phyloP scores from a whole-genome alignment of 495 filamentous ascomycete genomes.

The Aspergillus hancockii region DNA sequence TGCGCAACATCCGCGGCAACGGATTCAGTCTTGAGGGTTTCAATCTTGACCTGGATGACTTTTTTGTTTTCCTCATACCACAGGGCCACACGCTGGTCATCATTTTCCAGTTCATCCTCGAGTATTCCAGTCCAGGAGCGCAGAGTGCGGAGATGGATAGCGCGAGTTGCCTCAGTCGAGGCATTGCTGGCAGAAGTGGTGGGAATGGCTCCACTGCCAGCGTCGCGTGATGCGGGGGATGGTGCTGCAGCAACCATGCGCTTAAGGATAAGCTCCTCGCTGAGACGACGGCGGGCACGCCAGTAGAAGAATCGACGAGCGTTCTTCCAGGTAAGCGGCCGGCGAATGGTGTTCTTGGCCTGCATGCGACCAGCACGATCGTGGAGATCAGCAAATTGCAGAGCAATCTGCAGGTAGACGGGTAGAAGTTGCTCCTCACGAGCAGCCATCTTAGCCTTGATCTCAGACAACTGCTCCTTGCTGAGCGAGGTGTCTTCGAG shows the following conservation, averaged over 20 bases:
- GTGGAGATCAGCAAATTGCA: slow-evolving; percentile 96
- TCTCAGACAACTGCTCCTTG: slow-evolving; percentile 68
- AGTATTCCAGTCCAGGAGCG: slow-evolving; percentile 75
- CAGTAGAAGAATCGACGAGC: slow-evolving; percentile 99
- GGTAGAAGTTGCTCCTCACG: slow-evolving; percentile 89
- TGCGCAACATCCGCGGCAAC: slow-evolving; percentile 77
- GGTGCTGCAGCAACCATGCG: slow-evolving; percentile 66
- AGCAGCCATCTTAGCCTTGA: slow-evolving; percentile 84
- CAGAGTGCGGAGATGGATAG: slow-evolving; percentile 66
- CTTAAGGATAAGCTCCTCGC: slow-evolving; percentile 94
- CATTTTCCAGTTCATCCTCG: slow-evolving; percentile 63
- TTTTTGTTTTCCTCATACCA: slow-evolving; percentile 99
- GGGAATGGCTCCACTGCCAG: slow-evolving; percentile 36
- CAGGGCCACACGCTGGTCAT: slow-evolving; percentile 80
- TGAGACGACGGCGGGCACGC: slow-evolving; percentile 94
- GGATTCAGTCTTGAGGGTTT: slow-evolving; percentile 72
- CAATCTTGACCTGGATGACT: slow-evolving; percentile 73
- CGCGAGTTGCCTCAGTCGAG: slow-evolving; percentile 49
- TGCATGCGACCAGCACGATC: slow-evolving; percentile 97
- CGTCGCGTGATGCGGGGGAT: slow-evolving; percentile 29
- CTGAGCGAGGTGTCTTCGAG: slow-evolving; percentile 65
- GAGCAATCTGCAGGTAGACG: slow-evolving; percentile 86
- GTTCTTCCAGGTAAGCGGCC: slow-evolving; percentile 79
- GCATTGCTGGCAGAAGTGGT: slow-evolving; percentile 24
- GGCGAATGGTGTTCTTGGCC: slow-evolving; percentile 91